Evolutionary conservation across 2,329 filamentous ascomycete genomes (phyloP), one percentile per base, ranked within the genome.

Genomic region (Colletotrichum sp.): DNA sequence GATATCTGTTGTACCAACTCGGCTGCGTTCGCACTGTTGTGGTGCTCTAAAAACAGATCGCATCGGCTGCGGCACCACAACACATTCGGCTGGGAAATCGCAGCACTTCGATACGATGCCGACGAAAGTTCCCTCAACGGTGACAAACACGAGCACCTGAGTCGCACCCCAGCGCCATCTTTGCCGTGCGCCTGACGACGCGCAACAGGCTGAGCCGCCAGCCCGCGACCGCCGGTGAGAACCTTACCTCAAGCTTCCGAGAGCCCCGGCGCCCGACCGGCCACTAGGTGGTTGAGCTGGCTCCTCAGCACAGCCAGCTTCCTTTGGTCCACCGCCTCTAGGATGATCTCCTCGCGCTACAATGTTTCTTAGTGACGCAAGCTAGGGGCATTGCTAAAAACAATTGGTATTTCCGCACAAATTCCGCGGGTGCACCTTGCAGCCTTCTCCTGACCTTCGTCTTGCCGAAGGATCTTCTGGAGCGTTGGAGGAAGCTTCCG

Each of bases 401-500:
- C 30, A 22, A 34, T 63, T 22, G 29, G 30, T 34, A 34, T 63
- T 63, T 63, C 59, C 55, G 16, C 39, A 25, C 25, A 25, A 59
- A 76, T 59, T 36, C 63, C 70, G 32, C 32, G 19, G 12, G 13
- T 64, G 32, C 49, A 29, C 11, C 16, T 16, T 29, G n/a, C 22
- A 55, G 8, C 5, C 39, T 57, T 65, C 16, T 36, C 19, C 39
- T 57, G n/a, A 52, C n/a, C 36, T 16, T 44, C 44, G 29, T 36
- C 27, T 22, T 29, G n/a, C 36, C 22, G 61, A 16, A 55, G 32
- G 74, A 32, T 52, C 27, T 30, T 64, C 32, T 72, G 69, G 29
- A 65, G 55, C 57, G n/a, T 73, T 52, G 30, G 49, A n/a, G 57
- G 71, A 69, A 69, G 30, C 64, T 76, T 61, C 71, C 65, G 74